phyloP scores from a whole-genome alignment of 1,139 yeast genomes.

The Suhomyces guaymorum region DNA sequence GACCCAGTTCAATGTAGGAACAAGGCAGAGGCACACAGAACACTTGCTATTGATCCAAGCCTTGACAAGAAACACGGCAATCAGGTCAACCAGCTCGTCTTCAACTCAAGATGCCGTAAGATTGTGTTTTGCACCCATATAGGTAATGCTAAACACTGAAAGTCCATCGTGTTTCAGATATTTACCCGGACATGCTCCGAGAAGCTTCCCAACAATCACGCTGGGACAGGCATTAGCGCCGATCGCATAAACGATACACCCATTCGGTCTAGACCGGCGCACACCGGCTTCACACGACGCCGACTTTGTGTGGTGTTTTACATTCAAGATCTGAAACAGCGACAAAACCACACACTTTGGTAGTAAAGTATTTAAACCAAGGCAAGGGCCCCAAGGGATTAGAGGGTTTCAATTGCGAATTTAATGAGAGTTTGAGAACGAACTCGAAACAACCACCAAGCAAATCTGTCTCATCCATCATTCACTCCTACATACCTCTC shows the following conservation, averaged over 20 bases:
- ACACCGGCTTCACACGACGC: constrained; percentile 2
- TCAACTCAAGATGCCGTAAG: too few relatives aligned
- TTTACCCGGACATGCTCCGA: constrained; percentile 11
- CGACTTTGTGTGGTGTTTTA: constrained; percentile 19
- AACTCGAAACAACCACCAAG: constrained; percentile 11
- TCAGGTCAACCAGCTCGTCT: neutral
- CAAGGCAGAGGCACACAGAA: neutral
- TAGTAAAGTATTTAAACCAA: constrained; percentile 15
- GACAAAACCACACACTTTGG: constrained; percentile 14
- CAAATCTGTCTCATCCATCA: constrained; percentile 3
- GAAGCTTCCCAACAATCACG: constrained; percentile 1
- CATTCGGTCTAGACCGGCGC: constrained; percentile 6
- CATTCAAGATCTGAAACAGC: constrained; percentile 22
- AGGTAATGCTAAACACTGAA: constrained; percentile 10
- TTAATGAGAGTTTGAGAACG: constrained; percentile 11
- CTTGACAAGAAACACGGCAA: too few relatives aligned
- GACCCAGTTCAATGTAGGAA: neutral
- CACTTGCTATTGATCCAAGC: too few relatives aligned
- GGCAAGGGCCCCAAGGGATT: constrained; percentile 9
- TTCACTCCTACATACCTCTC: neutral
- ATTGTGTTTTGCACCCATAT: constrained; percentile 8
- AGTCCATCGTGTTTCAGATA: constrained; percentile 9
- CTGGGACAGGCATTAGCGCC: constrained; percentile 1
- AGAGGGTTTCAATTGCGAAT: constrained; percentile 15
- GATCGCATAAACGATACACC: constrained; percentile 1